Evolutionary conservation across 2,329 filamentous ascomycete genomes (phyloP).

Genomic region (Beauveria caledonica): DNA sequence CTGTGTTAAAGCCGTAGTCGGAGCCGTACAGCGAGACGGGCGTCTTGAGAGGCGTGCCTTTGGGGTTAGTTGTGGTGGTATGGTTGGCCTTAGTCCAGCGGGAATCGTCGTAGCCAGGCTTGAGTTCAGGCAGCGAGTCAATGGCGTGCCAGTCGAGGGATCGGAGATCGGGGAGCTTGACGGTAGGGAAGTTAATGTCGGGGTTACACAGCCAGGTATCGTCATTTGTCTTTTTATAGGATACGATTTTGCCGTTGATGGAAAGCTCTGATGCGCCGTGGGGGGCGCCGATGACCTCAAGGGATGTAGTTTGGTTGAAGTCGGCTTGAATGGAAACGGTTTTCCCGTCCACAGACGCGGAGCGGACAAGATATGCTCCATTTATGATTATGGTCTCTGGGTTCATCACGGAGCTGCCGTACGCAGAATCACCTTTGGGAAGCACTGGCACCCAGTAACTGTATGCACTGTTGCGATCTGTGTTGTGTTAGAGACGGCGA

Average conservation of each 20-base stretch:
- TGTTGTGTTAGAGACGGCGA: conserved; percentile 7
- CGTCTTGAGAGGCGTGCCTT: conserved; percentile 45
- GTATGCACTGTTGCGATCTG: conserved; percentile 58
- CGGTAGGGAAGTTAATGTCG: conserved; percentile 40
- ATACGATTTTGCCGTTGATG: conserved; percentile 31
- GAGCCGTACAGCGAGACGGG: conserved; percentile 58
- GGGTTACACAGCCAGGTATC: conserved; percentile 44
- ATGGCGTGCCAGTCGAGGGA: conserved; percentile 59
- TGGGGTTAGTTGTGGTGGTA: conserved; percentile 51
- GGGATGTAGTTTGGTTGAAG: conserved; percentile 57
- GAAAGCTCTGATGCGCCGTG: conserved; percentile 35
- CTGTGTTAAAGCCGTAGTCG: conserved; percentile 68
- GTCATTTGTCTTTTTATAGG: conserved; percentile 29
- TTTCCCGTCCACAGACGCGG: conserved; percentile 45
- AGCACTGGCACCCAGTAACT: conserved; percentile 60
- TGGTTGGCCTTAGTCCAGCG: conserved; percentile 55
- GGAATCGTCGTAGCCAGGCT: conserved; percentile 57
- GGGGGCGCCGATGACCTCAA: conserved; percentile 62
- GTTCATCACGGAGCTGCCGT: conserved; percentile 28
- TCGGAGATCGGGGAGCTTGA: conserved; percentile 35
- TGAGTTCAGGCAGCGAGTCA: conserved; percentile 63
- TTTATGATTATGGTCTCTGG: conserved; percentile 47
- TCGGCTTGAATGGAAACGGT: conserved; percentile 59
- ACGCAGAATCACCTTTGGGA: conserved; percentile 22
- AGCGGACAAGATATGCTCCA: conserved; percentile 56